phyloP scores from a whole-genome alignment of 106 monocot species.

The Hemerocallis citrina region DNA sequence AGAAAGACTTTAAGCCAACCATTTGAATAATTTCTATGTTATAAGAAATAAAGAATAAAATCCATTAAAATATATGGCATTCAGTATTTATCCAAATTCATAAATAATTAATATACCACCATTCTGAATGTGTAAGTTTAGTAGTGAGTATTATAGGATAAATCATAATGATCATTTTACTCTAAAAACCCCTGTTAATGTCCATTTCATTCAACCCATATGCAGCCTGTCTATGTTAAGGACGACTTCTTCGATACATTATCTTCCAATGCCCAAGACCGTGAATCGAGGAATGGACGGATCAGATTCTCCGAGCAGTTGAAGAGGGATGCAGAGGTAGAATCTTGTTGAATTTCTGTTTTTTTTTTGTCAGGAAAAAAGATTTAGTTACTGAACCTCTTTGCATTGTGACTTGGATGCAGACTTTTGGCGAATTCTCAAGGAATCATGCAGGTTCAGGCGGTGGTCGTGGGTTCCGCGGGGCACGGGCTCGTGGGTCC shows the following conservation, averaged over 20 bases:
- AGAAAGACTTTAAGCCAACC: no score
- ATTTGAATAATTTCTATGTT: no score
- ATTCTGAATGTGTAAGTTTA: no score
- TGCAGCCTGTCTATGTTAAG: constrained; percentile 71
- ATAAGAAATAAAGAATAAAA: no score
- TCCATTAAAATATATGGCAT: no score
- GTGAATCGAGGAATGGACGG: constrained; percentile 35
- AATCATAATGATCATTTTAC: no score
- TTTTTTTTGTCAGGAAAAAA: no score
- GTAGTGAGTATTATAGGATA: no score
- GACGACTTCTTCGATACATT: constrained; percentile 95
- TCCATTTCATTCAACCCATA: background rate
- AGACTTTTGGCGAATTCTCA: constrained; percentile 48
- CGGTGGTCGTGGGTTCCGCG: constrained; percentile 18
- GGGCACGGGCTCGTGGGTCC: constrained; percentile 13
- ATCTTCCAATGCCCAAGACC: constrained; percentile 57
- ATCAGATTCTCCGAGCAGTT: constrained; percentile 70
- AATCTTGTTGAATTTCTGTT: background rate
- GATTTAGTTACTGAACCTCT: no score
- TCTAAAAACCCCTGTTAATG: background rate
- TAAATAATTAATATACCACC: no score
- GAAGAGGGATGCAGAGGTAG: constrained; percentile 79
- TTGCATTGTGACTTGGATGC: constrained; percentile 1
- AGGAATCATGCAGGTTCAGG: constrained; percentile 3
- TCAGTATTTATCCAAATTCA: no score